These are phyloP conservation scores for Plasmodium coatneyi DNA, from an alignment of 169 alveolate species.

Conservation along the genomic window DNA sequence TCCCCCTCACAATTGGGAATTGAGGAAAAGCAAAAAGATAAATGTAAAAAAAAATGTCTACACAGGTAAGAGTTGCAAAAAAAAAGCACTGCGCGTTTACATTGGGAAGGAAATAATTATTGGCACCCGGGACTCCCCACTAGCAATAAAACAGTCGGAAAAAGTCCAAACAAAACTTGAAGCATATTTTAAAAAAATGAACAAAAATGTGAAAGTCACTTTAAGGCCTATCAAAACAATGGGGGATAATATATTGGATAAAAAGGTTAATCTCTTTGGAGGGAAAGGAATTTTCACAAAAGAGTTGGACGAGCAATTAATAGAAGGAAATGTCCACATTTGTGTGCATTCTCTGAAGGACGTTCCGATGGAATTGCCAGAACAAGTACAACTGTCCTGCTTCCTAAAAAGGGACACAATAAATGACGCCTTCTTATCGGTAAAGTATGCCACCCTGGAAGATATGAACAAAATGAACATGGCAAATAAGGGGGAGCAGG, in stretches of 20 bases:
- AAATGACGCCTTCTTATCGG: conserved; percentile 57
- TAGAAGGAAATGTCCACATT: conserved; percentile 43
- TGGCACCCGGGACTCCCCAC: conserved; percentile 67
- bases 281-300: conserved; percentile 71
- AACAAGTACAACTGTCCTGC: conserved; percentile 33
- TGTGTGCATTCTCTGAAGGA: conserved; percentile 70
- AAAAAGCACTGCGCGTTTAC: conserved; percentile 4
- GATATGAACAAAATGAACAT: conserved; percentile 23
- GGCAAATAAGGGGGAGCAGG: background rate
- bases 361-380: conserved; percentile 50
- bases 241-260: conserved; percentile 58
- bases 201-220: conserved; percentile 42
- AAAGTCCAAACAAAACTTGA: conserved; percentile 31
- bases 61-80: conserved; percentile 13
- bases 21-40: background rate
- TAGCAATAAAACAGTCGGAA: conserved; percentile 64
- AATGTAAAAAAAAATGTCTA: background rate
- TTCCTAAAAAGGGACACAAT: conserved; percentile 64
- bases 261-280: conserved; percentile 38
- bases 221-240: conserved; percentile 63
- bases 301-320: conserved; percentile 58
- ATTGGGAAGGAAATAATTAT: conserved; percentile 41
- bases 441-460: conserved; percentile 16
- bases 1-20: background rate
- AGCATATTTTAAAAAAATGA: conserved; percentile 44